Evolutionary conservation across 352 stramenopile species (phyloP).

Genomic region (Globisporangium cederbergense): DNA sequence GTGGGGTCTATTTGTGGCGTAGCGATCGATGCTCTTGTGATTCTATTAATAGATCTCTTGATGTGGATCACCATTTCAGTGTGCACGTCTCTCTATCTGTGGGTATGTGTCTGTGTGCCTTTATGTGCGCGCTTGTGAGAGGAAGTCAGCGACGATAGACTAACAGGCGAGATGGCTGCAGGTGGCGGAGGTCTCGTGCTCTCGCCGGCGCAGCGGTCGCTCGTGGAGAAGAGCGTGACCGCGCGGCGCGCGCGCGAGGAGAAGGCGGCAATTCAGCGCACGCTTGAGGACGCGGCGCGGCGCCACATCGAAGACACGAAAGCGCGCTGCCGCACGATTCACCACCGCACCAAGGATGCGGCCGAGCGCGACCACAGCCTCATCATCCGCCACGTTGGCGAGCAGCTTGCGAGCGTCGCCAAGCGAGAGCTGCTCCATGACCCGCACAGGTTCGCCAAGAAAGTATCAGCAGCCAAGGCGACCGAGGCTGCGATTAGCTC

Average conservation of each 20-base stretch:
- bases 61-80: not conserved
- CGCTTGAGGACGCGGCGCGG: slow-evolving; percentile 24
- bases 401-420: slow-evolving; percentile 51
- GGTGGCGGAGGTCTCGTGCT: slow-evolving; percentile 25
- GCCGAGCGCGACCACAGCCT: slow-evolving; percentile 31
- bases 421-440: slow-evolving; percentile 21
- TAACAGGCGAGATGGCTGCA: slow-evolving; percentile 12
- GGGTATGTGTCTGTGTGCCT: not conserved
- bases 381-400: slow-evolving; percentile 60
- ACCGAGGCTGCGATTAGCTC: not conserved
- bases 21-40: not conserved
- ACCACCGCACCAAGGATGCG: slow-evolving; percentile 16
- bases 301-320: slow-evolving; percentile 35
- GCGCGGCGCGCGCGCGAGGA: slow-evolving; percentile 38
- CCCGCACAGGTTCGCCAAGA: slow-evolving; percentile 15
- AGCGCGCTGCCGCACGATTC: slow-evolving; percentile 22
- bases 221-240: slow-evolving; percentile 49
- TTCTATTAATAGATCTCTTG: not conserved
- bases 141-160: not conserved
- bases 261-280: slow-evolving; percentile 33
- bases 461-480: not conserved
- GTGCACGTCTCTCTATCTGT: not conserved
- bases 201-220: slow-evolving; percentile 45
- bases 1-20: slow-evolving; percentile 2
- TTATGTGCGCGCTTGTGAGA: not conserved